Evolutionary conservation across 306 rosid species (phyloP), one percentile per base, ranked within the genome.

Genomic region (Vicia faba): DNA sequence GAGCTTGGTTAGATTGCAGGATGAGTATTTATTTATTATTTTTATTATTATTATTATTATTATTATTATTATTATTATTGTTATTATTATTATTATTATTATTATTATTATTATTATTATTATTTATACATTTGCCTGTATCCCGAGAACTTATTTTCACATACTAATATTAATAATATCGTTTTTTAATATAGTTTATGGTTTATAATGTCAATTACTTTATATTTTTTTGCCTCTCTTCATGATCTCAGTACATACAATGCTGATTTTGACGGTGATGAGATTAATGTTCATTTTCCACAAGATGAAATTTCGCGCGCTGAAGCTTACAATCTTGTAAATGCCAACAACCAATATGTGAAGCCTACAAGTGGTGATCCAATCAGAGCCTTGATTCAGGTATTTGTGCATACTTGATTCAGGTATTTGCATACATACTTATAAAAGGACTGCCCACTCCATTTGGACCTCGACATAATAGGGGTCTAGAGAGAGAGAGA

Each of bases 191-290:
- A 68, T 79, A 59, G 50, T 28, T 48, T 8, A 57, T 74, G 62
- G 49, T 28, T 48, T 8, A 58, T 74, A 65, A 45, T 58, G 31
- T 60, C 35, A 29, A 51, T 53, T 12, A 44, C 66, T 38, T 54
- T 11, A 51, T 51, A 4, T 40, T 65, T 50, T 20, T 54, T 51
- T 14, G 60, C 41, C 29, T 3, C 23, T 13, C 41, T 51, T 28
- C 56, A 23, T 61, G 45, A 65, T 76, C 77, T 14, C 96, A 93
- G 97, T 74, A 89, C 96, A 0, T 92, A 86, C 73, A 92, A 92
- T 79, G 98, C 98, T 79, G 98, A 92, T 88, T 89, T 92, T 60
- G 98, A 92, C 62, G 96, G 98, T 63, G 96, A 92, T 78, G 98
- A 92, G 83, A 92, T 92, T 81, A 92, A 92, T 64, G 98, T 92